Evolutionary conservation across 1,139 yeast genomes (phyloP).

Genomic region (Blastobotrys elegans): DNA sequence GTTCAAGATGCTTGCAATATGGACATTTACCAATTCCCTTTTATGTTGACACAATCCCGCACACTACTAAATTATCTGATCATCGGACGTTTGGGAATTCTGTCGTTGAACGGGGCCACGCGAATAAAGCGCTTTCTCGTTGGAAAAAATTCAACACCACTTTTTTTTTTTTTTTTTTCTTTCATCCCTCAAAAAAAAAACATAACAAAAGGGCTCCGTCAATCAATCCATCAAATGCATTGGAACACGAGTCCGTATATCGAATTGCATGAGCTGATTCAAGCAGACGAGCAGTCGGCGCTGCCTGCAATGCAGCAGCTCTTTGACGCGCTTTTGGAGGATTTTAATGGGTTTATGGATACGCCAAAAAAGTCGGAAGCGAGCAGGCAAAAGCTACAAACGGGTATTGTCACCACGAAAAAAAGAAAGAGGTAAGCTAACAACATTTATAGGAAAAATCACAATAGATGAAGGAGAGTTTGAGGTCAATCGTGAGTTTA

Average conservation of each 20-base stretch:
- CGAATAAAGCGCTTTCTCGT: too few species aligned
- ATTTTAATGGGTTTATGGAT: constrained; percentile 45
- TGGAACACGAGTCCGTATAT: constrained; percentile 36
- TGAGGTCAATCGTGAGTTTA: constrained; percentile 49
- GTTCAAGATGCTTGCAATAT: too few species aligned
- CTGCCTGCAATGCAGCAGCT: constrained; percentile 20
- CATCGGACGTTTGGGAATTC: too few species aligned
- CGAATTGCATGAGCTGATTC: constrained; percentile 28
- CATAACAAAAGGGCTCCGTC: too few species aligned
- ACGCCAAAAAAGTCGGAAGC: constrained; percentile 50
- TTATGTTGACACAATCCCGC: too few species aligned
- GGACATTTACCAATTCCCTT: too few species aligned
- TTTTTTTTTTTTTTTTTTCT: background rate
- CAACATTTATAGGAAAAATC: constrained; percentile 35
- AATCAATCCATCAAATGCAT: constrained; percentile 24
- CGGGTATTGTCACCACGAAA: constrained; percentile 32
- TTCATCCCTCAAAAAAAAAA: background rate
- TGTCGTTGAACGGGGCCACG: too few species aligned
- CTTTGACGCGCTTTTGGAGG: constrained; percentile 35
- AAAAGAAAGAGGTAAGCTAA: constrained; percentile 3
- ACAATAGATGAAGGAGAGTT: constrained; percentile 46
- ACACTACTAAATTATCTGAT: too few species aligned
- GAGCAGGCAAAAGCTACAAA: constrained; percentile 52
- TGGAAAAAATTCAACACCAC: too few species aligned
- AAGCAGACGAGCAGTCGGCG: constrained; percentile 20